Base-by-base conservation (phyloP, 495 filamentous ascomycete genomes). In the Pyrenula massariospora region DNA sequence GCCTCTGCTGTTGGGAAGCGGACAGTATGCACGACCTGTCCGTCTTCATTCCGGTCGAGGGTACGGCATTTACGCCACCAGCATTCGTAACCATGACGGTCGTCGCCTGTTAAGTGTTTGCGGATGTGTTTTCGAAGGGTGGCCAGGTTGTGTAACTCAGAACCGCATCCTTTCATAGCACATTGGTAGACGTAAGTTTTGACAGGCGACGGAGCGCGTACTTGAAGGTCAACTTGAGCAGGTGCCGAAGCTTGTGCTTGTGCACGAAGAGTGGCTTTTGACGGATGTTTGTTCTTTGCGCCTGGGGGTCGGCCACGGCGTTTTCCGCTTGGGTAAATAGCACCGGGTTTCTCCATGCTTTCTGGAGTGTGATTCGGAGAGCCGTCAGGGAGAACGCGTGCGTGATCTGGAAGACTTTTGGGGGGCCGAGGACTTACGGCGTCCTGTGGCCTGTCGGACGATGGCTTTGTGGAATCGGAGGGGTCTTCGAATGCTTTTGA, bases 111-210 rank as follows among this genome's bases (percentile, higher is more conserved):
- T 47, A 22, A 25, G 48, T 76, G 87, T 3, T 83, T 68, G 55
- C 83, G 77, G 21, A 91, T 63, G 64, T 94, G 89, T 54, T 77
- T 79, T 55, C 81, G 79, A 21, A 93, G 73, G 0, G 83, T 83
- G 1, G 84, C 78, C 25, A 89, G 64, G 63, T 91, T 91, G 59
- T 92, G 88, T 2, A 93, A 71, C 63, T 89, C 78, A 0, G 84
- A 81, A 3, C 74, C 73, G 62, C 89, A 94, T 8, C 69, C 65
- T 42, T 75, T 63, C 87, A 87, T 90, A 31, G 70, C 60, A 64
- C 87, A 91, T 42, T 73, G 67, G 66, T 73, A 85, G 12, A 81
- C 68, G 47, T 66, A 65, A 58, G 76, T 78, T 1, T 55, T 53
- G 15, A 56, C 23, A 20, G 57, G 59, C 1, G 54, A 55, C 15